A percentile compares a stretch with the other conserved stretches of the same genome.
phyloP scores from a whole-genome alignment of 345 rosid genomes.

The Populus pruinosa region DNA sequence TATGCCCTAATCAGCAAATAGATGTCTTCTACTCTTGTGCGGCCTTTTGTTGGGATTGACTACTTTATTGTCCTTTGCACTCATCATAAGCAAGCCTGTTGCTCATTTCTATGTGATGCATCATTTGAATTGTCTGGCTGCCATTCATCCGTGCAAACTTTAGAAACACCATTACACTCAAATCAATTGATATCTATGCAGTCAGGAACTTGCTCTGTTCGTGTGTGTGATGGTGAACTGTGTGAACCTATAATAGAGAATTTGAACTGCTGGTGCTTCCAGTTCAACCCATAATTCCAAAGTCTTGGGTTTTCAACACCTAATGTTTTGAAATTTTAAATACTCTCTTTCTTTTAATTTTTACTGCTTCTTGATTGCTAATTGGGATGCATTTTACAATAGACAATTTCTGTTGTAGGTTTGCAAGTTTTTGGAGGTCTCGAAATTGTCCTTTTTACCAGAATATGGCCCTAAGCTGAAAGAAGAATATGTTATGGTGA shows the following conservation, averaged over 20 bases:
- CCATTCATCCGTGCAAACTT: neutral
- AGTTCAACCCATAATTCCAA: neutral
- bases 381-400: constrained; percentile 13
- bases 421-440: constrained; percentile 98
- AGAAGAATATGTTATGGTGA: constrained; percentile 90
- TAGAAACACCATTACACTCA: neutral
- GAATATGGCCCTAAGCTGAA: constrained; percentile 97
- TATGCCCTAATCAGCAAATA: neutral
- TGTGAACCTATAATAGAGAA: neutral
- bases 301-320: neutral
- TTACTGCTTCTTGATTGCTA: neutral
- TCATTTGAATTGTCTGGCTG: neutral
- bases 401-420: constrained; percentile 50
- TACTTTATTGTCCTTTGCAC: neutral
- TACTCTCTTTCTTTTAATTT: neutral
- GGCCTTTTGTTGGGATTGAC: neutral
- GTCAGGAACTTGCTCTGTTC: neutral
- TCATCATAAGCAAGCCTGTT: neutral
- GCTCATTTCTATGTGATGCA: neutral
- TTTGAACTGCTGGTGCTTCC: neutral
- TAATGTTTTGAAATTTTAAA: neutral
- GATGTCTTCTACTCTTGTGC: neutral
- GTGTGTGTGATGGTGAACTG: neutral
- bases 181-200: neutral
- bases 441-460: constrained; percentile 83